Base-by-base conservation (phyloP, 1,139 yeast genomes). In the Maudiozyma humilis region DNA sequence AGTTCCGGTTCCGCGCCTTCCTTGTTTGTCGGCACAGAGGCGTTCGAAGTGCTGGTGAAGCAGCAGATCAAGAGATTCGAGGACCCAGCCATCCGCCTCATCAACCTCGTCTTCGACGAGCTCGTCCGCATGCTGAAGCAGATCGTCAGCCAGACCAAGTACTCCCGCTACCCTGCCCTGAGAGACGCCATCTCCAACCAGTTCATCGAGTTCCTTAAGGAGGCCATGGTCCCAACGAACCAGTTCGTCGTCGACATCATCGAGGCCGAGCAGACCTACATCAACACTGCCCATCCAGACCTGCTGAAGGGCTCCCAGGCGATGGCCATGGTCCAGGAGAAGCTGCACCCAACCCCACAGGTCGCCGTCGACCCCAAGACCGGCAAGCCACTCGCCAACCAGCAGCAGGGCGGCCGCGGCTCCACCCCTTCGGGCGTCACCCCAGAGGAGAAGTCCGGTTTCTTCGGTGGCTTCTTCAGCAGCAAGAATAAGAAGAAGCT, bases 1-100 rank as follows among this genome's bases (percentile, higher is more conserved):
- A 86, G 96, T 38, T 84, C 96, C 13, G 98, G 98, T 60, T 83
- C 96, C 15, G 87, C 96, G 1, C 98, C 98, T n/a, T 85, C 96
- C 4, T 73, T 91, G 56, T 91, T 91, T 68, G 98, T 91, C 47
- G 98, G 97, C 39, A 91, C 98, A 6, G 91, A 87, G 59, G 97
- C 97, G 0, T 91, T 91, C 62, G 98, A 91, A 66, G 96, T 89
- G 17, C 77, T 91, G 56, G 97, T 91, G 38, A 88, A 86, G 65
- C 96, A 91, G 66, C 98, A 91, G 67, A 89, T 91, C 53, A 80
- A 74, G 56, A 78, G 98, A 65, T 87, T 91, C 71, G 96, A 91
- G 67, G 97, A 91, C 54, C 98, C 98, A 10, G 73, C 94, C 8
- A 59, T 86, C 48, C 79, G 95, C 60, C 86, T 97, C 71, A 88